Evolutionary conservation across 176 grass and related monocot genomes (phyloP), one percentile per base, ranked within the genome.

Genomic region (Lolium perenne): DNA sequence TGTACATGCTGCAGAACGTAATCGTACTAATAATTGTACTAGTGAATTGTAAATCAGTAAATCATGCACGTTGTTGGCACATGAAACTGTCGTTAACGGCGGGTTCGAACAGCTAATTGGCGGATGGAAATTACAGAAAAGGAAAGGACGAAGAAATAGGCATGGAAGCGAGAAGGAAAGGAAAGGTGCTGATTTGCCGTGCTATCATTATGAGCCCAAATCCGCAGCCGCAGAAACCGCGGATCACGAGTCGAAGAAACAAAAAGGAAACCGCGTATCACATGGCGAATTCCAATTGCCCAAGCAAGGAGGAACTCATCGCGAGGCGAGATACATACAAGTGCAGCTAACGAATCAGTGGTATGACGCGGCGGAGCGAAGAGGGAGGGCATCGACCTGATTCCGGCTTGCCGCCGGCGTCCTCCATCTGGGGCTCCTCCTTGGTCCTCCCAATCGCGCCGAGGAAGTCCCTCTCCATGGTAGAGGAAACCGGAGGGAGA

Each of bases 381-480:
- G 75, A 48, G 41, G 17, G 26, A 1, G 0, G 41, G 68, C 84
- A 92, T 87, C 55, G 77, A 90, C 92, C 89, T 77, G 80, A 20
- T 65, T 83, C 84, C 22, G 63, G 7, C 15, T 46, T 59, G 59
- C 66, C 10, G 16, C 3, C 35, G 2, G 22, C 2, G 2, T 38
- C 22, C 32, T 65, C 76, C 48, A 16, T 41, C 18, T 74, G 47
- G 21, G 35, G 40, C 35, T 7, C 57, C 75, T 15, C 71, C 63
- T 83, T 84, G 59, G 58, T 82, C 68, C 58, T 20, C 74, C 85
- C 84, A 66, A 93, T 84, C 88, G 70, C 84, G 38, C 91, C 91
- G 82, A 96, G 86, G 80, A 96, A 96, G 68, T 96, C 91, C 90
- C 91, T 88, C 91, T 96, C 94, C 91, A 96, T 96, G 35, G 71